A percentile compares a stretch with the other conserved stretches of the same genome.
phyloP scores from a whole-genome alignment of 345 rosid species.

The Citrus reticulata region DNA sequence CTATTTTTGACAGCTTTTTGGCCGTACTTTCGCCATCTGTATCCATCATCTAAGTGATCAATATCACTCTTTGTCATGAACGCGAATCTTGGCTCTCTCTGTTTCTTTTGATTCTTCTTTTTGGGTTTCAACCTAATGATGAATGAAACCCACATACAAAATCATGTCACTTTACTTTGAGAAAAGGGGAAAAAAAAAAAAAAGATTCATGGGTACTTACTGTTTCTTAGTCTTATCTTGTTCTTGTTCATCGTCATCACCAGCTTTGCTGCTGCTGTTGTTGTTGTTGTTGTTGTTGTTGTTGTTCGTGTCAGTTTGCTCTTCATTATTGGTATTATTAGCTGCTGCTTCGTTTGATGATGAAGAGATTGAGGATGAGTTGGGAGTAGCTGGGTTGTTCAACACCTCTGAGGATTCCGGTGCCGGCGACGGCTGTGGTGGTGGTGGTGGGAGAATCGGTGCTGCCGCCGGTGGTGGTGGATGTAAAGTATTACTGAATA shows the following conservation, averaged over 20 bases:
- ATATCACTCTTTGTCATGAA: constrained; percentile 96
- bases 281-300: constrained; percentile 22
- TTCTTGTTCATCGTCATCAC: constrained; percentile 44
- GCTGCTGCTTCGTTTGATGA: constrained; percentile 69
- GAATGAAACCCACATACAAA: constrained; percentile 1
- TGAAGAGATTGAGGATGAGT: constrained; percentile 78
- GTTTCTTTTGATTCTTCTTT: constrained; percentile 78
- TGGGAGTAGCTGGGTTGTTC: constrained; percentile 73
- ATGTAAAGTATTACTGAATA: constrained; percentile 48
- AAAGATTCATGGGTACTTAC: constrained; percentile 36
- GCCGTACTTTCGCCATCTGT: constrained; percentile 97
- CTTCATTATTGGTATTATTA: constrained; percentile 5
- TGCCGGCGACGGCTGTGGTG: constrained; percentile 34
- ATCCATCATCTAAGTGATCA: constrained; percentile 96
- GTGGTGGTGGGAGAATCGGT: constrained; percentile 19
- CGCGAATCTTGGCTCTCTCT: constrained; percentile 85
- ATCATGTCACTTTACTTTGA: not conserved
- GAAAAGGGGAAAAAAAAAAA: not conserved
- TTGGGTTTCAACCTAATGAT: constrained; percentile 71
- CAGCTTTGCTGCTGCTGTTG: constrained; percentile 25
- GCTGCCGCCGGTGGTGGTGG: constrained; percentile 8
- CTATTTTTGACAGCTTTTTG: constrained; percentile 98
- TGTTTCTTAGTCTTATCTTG: constrained; percentile 66
- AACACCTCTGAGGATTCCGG: constrained; percentile 75
- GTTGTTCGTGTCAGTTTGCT: constrained; percentile 27